Evolutionary conservation across 192 early-diverging fungal species (phyloP).

Genomic region (Linnemannia hyalina): DNA sequence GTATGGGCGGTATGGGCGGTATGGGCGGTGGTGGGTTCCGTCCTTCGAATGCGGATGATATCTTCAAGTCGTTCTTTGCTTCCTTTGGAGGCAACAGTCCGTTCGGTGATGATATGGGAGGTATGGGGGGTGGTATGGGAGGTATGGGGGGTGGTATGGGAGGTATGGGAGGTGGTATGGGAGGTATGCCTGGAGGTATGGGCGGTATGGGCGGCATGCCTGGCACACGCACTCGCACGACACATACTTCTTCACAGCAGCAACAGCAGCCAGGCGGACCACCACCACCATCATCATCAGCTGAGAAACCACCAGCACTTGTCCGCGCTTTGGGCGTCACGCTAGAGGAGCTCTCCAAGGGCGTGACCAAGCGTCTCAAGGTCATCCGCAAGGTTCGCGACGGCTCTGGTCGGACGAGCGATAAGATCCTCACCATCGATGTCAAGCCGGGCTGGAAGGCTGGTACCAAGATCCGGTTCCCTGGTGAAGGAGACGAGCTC

Average conservation of each 20-base stretch:
- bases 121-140: constrained; percentile 47
- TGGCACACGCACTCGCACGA: constrained; percentile 16
- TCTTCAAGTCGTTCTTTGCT: constrained; percentile 92
- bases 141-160: constrained; percentile 66
- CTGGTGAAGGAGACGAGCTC: constrained; percentile 90
- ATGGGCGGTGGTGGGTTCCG: constrained; percentile 77
- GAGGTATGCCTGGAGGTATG: constrained; percentile 53
- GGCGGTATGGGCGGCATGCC: constrained; percentile 53
- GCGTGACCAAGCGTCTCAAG: constrained; percentile 93
- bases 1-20: constrained; percentile 14
- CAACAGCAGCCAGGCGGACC: constrained; percentile 28
- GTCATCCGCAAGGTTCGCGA: constrained; percentile 77
- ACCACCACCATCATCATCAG: not conserved
- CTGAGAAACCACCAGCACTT: constrained; percentile 73
- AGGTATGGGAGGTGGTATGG: constrained; percentile 44
- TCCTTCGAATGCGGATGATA: constrained; percentile 86
- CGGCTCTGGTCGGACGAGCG: constrained; percentile 63
- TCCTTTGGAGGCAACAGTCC: constrained; percentile 65
- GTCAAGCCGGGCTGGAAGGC: constrained; percentile 98
- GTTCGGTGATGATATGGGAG: constrained; percentile 25
- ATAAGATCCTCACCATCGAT: constrained; percentile 88
- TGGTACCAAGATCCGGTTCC: constrained; percentile 95
- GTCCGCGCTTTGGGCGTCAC: constrained; percentile 79
- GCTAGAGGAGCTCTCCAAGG: constrained; percentile 94
- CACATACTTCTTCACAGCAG: constrained; percentile 16